Conservation (phyloP, 1,284 basidiomycete genomes). For the Leccinum insolens region DNA sequence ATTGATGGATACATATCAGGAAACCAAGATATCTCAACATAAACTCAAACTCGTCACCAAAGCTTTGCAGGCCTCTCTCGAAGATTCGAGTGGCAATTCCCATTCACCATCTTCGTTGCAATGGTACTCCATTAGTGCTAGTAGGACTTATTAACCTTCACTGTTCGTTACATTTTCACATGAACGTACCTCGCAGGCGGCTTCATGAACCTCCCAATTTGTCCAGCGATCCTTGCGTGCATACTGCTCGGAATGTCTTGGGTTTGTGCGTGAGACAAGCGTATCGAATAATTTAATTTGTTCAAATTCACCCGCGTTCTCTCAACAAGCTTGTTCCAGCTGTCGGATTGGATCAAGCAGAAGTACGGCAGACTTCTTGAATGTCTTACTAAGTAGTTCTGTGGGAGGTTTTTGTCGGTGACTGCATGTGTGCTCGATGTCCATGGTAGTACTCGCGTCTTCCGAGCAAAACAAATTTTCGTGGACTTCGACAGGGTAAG, state of each 20-base stretch:
- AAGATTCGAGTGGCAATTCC: conserved; percentile 91
- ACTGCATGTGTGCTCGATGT: too few species aligned
- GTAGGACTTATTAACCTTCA: conserved; percentile 15
- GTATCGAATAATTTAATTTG: conserved; percentile 67
- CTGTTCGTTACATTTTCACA: conserved; percentile 6
- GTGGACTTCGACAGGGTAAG: too few species aligned
- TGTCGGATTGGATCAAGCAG: too few species aligned
- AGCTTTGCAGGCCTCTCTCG: conserved; percentile 87
- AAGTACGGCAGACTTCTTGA: too few species aligned
- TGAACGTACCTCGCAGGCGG: conserved; percentile 64
- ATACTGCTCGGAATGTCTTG: conserved; percentile 79
- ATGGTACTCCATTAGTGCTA: conserved; percentile 96
- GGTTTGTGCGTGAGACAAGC: conserved; percentile 45
- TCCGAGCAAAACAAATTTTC: too few species aligned
- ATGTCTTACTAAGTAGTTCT: too few species aligned
- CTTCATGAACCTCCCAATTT: conserved; percentile 95
- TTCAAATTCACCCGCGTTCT: too few species aligned
- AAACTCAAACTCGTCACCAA: conserved; percentile 78
- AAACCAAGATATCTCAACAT: conserved; percentile 91
- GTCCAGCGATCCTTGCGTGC: conserved; percentile 86
- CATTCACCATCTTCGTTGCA: conserved; percentile 77
- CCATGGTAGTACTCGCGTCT: too few species aligned
- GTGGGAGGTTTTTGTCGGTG: too few species aligned
- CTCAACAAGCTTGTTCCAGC: too few species aligned
- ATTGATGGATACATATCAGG: conserved; percentile 83